Evolutionary conservation across 2,329 filamentous ascomycete genomes (phyloP).

Genomic region (Trichoderma atrobrunneum): DNA sequence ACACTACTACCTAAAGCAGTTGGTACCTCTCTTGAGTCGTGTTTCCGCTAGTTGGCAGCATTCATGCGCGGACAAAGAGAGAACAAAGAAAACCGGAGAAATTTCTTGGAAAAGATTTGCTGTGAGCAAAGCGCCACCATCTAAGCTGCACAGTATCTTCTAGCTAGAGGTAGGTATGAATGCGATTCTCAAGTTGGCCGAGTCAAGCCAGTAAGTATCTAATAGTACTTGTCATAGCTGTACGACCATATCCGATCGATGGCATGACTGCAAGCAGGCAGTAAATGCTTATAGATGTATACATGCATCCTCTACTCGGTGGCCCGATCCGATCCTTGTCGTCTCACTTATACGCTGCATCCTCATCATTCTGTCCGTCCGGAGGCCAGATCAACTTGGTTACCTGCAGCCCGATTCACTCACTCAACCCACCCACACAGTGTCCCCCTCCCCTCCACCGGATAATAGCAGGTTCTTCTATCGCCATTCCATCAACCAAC

Average conservation of each 20-base stretch:
- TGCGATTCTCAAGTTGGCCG: neutral
- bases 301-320: neutral
- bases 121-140: neutral
- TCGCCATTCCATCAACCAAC: neutral
- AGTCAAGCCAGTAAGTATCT: neutral
- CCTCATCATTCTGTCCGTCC: neutral
- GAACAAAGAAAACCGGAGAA: neutral
- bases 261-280: neutral
- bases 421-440: neutral
- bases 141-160: neutral
- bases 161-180: neutral
- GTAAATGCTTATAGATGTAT: neutral
- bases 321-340: neutral
- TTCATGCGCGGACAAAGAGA: neutral
- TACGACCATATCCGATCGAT: neutral
- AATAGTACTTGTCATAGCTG: too few relatives aligned
- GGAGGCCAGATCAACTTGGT: neutral
- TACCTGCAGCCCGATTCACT: neutral
- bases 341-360: neutral
- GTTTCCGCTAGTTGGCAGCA: neutral
- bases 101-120: neutral
- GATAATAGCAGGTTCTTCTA: neutral
- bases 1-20: neutral
- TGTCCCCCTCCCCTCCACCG: neutral
- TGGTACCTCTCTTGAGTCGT: neutral